Conservation (phyloP, 176 grass and related monocot genomes). For the Oryza coarctata region DNA sequence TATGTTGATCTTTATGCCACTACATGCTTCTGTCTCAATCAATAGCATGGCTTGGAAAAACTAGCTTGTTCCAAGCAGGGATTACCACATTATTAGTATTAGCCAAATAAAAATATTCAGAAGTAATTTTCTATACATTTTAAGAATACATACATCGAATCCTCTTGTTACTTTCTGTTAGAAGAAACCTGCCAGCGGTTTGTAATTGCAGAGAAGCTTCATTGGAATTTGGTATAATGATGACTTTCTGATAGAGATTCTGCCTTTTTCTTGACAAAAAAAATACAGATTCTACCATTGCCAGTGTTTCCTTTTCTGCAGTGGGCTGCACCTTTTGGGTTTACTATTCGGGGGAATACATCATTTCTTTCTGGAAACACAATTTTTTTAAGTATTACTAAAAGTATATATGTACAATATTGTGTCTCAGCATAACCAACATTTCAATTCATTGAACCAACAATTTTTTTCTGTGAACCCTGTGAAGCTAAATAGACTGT, state of each 20-base stretch:
- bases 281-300: no score
- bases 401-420: background rate
- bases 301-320: background rate
- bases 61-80: background rate
- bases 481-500: constrained; percentile 27
- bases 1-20: background rate
- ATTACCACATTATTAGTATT: no score
- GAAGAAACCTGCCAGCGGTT: background rate
- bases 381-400: background rate
- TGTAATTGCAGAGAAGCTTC: background rate
- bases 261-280: background rate
- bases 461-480: background rate
- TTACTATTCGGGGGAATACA: background rate
- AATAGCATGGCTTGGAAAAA: constrained; percentile 3
- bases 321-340: background rate
- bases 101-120: background rate
- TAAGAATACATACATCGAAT: background rate
- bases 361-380: background rate
- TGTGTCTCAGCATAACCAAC: background rate
- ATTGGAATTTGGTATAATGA: constrained; percentile 15
- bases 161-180: background rate
- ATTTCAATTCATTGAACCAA: background rate
- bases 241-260: background rate
- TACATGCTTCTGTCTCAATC: constrained; percentile 1
- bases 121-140: background rate